Evolutionary conservation across 306 rosid species (phyloP), one percentile per base, ranked within the genome.

Genomic region (Alnus glutinosa): DNA sequence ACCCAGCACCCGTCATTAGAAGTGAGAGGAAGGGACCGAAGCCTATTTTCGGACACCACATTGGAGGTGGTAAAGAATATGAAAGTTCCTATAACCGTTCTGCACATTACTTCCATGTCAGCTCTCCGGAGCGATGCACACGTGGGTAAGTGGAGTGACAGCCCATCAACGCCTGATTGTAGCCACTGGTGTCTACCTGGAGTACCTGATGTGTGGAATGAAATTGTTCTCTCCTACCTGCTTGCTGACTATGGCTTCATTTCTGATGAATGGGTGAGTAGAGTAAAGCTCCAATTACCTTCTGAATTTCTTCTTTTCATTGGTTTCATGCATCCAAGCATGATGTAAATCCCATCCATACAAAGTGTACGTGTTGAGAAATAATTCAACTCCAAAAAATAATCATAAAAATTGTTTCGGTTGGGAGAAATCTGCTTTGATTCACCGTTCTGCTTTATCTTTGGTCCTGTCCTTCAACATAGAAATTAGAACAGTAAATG

Each of bases 121-220:
- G 88, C 97, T 42, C 89, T 79, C 44, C 90, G 98, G 73, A 89
- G 88, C 16, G 98, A 93, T 81, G 98, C 92, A 23, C 98, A 93
- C 19, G 97, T 93, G 54, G 97, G 94, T 52, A 87, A 74, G 66
- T 90, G 93, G 94, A 92, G 90, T 18, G 94, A 91, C 76, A 86
- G 86, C 59, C 91, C 88, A 55, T 77, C 79, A 13, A 39, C 84
- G 6, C 86, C 87, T 64, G 97, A 93, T 76, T 93, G 98, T 80
- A 90, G 97, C 77, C 98, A 93, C 73, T 93, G 98, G 98, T 93
- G 98, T 84, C 86, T 93, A 47, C 98, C 97, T 49, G 97, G 98
- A 51, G 87, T 91, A 9, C 98, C 98, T 63, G 98, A 93, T 82
- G 80, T 84, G 79, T 93, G 98, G 98, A 93, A 91, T 55, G 92